A percentile compares a stretch with the other conserved stretches of the same genome.
These are phyloP conservation scores for Suillus lakei DNA, from an alignment of 768 basidiomycete genomes.

Conservation along the genomic window DNA sequence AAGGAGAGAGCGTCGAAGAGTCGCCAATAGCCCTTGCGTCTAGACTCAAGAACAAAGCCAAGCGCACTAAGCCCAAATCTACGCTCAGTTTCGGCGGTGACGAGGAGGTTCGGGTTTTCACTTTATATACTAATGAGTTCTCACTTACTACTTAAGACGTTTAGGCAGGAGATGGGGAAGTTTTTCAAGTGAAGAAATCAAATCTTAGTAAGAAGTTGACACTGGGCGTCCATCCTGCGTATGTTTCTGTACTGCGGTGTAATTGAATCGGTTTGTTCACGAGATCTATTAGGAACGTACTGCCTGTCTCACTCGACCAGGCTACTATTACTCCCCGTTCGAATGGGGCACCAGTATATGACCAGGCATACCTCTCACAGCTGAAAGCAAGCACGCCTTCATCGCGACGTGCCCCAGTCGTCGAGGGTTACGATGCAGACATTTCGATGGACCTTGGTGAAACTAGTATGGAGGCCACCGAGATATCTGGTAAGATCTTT, in stretches of 20 bases:
- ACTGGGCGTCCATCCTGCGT: conserved; percentile 61
- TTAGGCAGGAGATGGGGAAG: conserved; percentile 65
- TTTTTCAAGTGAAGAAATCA: conserved; percentile 84
- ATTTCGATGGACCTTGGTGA: conserved; percentile 51
- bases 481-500: conserved; percentile 34
- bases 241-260: conserved; percentile 14
- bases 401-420: conserved; percentile 45
- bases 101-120: conserved; percentile 56
- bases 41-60: conserved; percentile 74
- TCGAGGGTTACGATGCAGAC: conserved; percentile 54
- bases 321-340: conserved; percentile 51
- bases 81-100: conserved; percentile 79
- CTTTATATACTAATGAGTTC: conserved; percentile 7
- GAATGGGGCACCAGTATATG: conserved; percentile 65
- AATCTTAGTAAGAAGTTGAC: conserved; percentile 70
- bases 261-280: conserved; percentile 19
- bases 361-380: conserved; percentile 73
- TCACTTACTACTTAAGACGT: conserved; percentile 31
- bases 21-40: conserved; percentile 65
- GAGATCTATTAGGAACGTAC: conserved; percentile 37
- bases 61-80: conserved; percentile 67
- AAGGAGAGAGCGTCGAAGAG: conserved; percentile 42
- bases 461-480: conserved; percentile 36
- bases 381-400: conserved; percentile 79
- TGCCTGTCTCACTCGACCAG: conserved; percentile 57